A percentile compares a stretch with the other conserved stretches of the same genome.
These are phyloP conservation scores for Epichloe amarillans DNA, from an alignment of 2,329 filamentous ascomycete species.

Conservation along the genomic window DNA sequence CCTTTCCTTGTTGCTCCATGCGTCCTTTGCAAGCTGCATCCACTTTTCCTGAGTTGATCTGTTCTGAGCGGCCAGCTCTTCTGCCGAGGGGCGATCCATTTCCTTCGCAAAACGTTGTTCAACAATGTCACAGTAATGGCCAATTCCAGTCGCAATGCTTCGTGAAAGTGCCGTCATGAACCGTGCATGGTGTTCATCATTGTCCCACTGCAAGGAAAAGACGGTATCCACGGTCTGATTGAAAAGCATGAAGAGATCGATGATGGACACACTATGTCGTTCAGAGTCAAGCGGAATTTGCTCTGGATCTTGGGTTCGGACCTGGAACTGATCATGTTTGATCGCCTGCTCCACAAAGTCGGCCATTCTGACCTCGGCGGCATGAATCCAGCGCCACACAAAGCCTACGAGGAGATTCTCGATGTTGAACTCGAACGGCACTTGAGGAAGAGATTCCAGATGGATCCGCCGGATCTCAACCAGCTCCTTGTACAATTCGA, in stretches of 20 bases:
- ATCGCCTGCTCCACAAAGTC: constrained; percentile 83
- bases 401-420: constrained; percentile 80
- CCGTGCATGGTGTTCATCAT: constrained; percentile 83
- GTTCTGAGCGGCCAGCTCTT: constrained; percentile 65
- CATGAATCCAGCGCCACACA: constrained; percentile 87
- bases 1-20: constrained; percentile 83
- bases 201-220: constrained; percentile 76
- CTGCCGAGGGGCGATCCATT: constrained; percentile 83
- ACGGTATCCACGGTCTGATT: constrained; percentile 85
- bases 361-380: constrained; percentile 65
- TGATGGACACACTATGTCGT: constrained; percentile 81
- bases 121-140: constrained; percentile 80
- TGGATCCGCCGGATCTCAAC: constrained; percentile 77
- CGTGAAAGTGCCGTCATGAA: constrained; percentile 94
- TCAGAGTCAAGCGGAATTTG: constrained; percentile 62
- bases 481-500: constrained; percentile 82
- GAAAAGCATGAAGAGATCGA: constrained; percentile 89
- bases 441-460: constrained; percentile 54
- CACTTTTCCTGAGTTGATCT: constrained; percentile 85
- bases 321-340: constrained; percentile 76
- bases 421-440: constrained; percentile 74
- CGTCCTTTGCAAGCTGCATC: constrained; percentile 85
- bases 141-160: constrained; percentile 68
- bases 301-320: constrained; percentile 51
- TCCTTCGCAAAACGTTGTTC: constrained; percentile 77